A percentile compares a stretch with the other conserved stretches of the same genome.
Evolutionary conservation across 257 asterid genomes (phyloP).

Genomic region (Scutellaria barbata): DNA sequence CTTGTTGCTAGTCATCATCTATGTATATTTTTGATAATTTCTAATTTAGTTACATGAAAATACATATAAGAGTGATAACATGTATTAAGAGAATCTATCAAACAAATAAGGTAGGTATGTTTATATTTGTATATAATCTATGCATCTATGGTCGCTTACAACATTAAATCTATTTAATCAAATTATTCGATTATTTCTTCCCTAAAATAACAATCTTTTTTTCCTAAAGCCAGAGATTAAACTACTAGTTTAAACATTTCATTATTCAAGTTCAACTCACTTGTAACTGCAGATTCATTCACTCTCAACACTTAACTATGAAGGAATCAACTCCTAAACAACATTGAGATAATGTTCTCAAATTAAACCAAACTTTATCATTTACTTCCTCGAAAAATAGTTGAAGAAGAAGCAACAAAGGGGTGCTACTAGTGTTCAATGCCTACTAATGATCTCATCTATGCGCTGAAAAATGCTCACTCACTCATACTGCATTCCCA

Average conservation of each 20-base stretch:
- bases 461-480: neutral
- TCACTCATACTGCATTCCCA: neutral
- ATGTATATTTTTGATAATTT: no score
- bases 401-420: neutral
- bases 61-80: no score
- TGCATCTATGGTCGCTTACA: no score
- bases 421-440: neutral
- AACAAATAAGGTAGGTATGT: no score
- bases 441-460: neutral
- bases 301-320: neutral
- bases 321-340: neutral
- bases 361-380: neutral
- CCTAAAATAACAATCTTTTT: no score
- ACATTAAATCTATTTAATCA: no score
- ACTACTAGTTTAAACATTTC: neutral
- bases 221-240: no score
- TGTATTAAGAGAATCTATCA: no score
- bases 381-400: neutral
- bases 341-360: neutral
- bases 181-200: no score
- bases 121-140: no score
- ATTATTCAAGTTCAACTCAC: neutral
- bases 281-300: neutral
- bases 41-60: no score
- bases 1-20: no score